Evolutionary conservation across 768 basidiomycete species (phyloP), one percentile per base, ranked within the genome.

Genomic region (Rhizopogon vulgaris): DNA sequence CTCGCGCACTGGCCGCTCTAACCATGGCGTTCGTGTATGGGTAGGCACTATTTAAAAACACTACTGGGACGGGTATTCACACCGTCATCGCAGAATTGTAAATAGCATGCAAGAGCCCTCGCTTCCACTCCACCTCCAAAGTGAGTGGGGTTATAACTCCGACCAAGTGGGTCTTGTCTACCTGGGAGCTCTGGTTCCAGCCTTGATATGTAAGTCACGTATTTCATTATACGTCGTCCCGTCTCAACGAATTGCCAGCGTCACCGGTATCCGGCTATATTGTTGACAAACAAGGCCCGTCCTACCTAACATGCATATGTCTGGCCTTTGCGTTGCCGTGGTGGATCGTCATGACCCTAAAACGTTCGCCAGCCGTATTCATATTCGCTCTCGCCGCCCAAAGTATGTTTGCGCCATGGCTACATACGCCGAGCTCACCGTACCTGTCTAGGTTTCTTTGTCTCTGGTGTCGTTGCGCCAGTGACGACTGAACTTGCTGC

Each of bases 401-500:
- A 68, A 77, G 86, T 89, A 52, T 62, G 76, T 54, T 38, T 49
- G 41, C 1, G 8, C 36, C 4, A 48, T 50, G 7, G 41, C 12
- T n/a, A 18, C 6, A 36, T 34, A 6, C 8, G 12, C 12, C 22
- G n/a, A 12, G 28, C 51, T 62, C 8, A 56, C 17, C 10, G 34
- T 39, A 43, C 18, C 17, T 42, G 7, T 42, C 10, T 37, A 89
- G 87, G 71, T 51, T 81, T 88, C 58, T 87, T 84, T 62, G 68
- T 75, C 1, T 77, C 82, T 3, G 82, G 78, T 0, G 68, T 79
- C 0, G 64, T 86, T 25, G 73, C 86, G 3, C 84, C 85, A 0
- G 52, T 87, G 14, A 85, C 77, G 6, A 74, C 82, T 11, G 88
- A 90, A 58, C 70, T 90, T 7, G 85, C 87, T 10, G 68, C 75